phyloP scores from a whole-genome alignment of 2,329 filamentous ascomycete genomes.

The Colletotrichum tamarilloi region DNA sequence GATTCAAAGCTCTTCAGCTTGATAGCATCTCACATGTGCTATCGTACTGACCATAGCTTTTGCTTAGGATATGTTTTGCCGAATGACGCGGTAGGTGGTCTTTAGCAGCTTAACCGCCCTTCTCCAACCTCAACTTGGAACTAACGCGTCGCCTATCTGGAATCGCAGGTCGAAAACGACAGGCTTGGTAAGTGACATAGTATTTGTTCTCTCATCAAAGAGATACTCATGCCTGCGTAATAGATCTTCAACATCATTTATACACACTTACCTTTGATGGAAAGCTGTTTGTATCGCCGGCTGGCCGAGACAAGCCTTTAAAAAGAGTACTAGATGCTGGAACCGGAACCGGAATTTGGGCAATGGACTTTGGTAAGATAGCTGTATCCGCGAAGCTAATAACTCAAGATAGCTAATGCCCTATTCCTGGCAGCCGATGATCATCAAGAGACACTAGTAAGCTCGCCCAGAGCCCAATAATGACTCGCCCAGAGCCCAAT shows the following conservation, averaged over 20 bases:
- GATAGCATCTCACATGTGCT: background rate
- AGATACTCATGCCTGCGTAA: background rate
- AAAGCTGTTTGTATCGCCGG: constrained; percentile 38
- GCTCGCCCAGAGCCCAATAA: background rate
- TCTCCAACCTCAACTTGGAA: background rate
- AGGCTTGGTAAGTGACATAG: constrained; percentile 34
- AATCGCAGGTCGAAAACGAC: constrained; percentile 39
- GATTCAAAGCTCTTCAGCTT: background rate
- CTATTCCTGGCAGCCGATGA: constrained; percentile 39
- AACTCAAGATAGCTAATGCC: background rate
- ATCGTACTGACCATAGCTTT: background rate
- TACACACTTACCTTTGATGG: constrained; percentile 41
- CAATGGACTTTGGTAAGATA: constrained; percentile 54
- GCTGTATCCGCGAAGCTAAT: too few species aligned
- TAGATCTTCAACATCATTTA: constrained; percentile 44
- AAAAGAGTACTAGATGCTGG: constrained; percentile 56
- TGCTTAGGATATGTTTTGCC: constrained; percentile 40
- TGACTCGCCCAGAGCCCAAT: background rate
- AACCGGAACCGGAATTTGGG: constrained; percentile 60
- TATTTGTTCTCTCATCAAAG: fast-evolving
- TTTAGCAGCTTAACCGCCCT: background rate
- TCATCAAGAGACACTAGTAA: constrained; percentile 44
- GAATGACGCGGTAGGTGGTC: constrained; percentile 39
- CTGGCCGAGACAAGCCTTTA: constrained; percentile 22
- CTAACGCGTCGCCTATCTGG: background rate